Conservation (phyloP, 1,284 basidiomycete genomes). For the Microbotryomycetes sp. region DNA sequence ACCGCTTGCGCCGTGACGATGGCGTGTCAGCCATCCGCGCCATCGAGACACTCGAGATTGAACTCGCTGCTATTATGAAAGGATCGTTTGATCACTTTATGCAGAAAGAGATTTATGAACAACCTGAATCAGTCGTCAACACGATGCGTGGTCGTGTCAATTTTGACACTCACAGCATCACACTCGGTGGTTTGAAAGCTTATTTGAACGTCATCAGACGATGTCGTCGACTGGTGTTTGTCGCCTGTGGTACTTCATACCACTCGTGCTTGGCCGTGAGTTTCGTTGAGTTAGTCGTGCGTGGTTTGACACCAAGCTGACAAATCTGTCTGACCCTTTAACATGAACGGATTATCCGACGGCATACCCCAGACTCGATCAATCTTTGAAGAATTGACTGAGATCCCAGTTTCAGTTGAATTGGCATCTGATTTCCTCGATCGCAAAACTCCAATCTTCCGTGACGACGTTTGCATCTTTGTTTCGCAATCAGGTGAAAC, state of each 20-base stretch:
- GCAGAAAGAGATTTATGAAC: conserved; percentile 99
- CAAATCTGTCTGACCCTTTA: neutral
- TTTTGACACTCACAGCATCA: conserved; percentile 88
- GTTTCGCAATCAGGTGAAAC: conserved; percentile 98
- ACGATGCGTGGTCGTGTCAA: conserved; percentile 99
- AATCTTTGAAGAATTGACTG: conserved; percentile 98
- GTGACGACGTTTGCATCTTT: conserved; percentile 96
- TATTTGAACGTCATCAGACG: conserved; percentile 95
- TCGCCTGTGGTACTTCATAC: conserved; percentile 95
- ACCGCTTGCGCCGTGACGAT: conserved; percentile 88
- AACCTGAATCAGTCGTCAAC: conserved; percentile 99
- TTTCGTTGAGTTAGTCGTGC: neutral
- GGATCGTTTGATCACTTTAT: conserved; percentile 99
- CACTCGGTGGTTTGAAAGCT: conserved; percentile 87
- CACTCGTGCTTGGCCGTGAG: conserved; percentile 83
- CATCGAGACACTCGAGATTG: conserved; percentile 98
- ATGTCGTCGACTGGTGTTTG: conserved; percentile 90
- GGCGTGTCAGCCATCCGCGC: conserved; percentile 74
- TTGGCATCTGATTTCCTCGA: conserved; percentile 98
- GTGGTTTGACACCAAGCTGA: neutral
- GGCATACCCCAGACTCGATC: conserved; percentile 81
- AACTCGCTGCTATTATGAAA: conserved; percentile 99
- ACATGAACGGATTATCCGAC: neutral
- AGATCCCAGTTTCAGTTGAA: conserved; percentile 97
- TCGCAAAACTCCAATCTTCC: conserved; percentile 97